Conservation (phyloP, 1,284 basidiomycete species). For the Ceratobasidium sp. region DNA sequence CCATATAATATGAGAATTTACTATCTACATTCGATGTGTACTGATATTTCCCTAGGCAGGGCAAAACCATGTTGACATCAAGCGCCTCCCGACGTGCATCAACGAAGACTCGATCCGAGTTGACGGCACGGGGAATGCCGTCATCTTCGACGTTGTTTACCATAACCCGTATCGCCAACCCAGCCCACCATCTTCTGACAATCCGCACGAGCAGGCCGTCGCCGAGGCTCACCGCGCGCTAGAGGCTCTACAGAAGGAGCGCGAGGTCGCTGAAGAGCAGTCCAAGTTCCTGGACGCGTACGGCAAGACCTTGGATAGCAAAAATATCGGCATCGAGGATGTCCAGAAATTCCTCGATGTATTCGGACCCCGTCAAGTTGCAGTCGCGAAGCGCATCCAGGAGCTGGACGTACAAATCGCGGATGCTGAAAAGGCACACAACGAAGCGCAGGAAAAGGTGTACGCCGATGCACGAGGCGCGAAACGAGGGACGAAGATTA, state of each 20-base stretch:
- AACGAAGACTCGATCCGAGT: too few species aligned
- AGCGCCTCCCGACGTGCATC: too few species aligned
- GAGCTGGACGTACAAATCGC: constrained; percentile 46
- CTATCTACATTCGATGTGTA: not conserved
- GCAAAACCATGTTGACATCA: constrained; percentile 52
- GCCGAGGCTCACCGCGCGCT: constrained; percentile 52
- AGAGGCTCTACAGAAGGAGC: constrained; percentile 41
- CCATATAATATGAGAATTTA: not conserved
- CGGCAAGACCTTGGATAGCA: constrained; percentile 48
- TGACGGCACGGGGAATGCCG: constrained; percentile 45
- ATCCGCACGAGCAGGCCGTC: constrained; percentile 42
- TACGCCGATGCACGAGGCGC: constrained; percentile 45
- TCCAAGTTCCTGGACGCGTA: constrained; percentile 48
- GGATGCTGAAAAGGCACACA: constrained; percentile 39
- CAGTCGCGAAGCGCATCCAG: constrained; percentile 39
- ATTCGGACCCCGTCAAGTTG: constrained; percentile 46
- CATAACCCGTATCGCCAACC: constrained; percentile 34
- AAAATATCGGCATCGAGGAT: constrained; percentile 45
- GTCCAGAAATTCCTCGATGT: constrained; percentile 50
- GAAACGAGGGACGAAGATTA: constrained; percentile 50
- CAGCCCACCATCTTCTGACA: not conserved
- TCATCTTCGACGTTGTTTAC: constrained; percentile 53
- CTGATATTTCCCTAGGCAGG: constrained; percentile 46
- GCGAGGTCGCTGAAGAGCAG: constrained; percentile 42
- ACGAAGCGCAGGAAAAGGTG: constrained; percentile 34